A percentile compares a stretch with the other conserved stretches of the same genome.
phyloP scores from a whole-genome alignment of 139 green algal species.

The Tetradesmus lagerheimii region DNA sequence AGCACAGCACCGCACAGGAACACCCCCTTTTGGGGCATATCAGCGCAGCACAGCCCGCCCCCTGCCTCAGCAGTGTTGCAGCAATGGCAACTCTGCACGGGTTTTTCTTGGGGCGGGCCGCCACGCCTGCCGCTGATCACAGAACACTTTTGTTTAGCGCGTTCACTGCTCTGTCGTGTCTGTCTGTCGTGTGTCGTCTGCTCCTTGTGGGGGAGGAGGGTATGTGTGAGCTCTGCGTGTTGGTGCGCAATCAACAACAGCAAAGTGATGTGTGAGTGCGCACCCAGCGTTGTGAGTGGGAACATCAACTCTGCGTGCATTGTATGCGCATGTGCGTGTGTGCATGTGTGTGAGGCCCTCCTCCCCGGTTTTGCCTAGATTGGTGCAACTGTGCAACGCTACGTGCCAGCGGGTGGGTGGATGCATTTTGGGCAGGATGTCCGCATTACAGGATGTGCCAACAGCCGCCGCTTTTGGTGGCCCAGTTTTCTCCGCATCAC shows the following conservation, averaged over 20 bases:
- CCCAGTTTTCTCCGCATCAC: background rate
- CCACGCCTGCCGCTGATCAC: background rate
- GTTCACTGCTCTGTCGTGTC: background rate
- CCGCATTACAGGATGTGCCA: slow-evolving; percentile 2
- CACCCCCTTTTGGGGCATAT: background rate
- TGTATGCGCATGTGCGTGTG: background rate
- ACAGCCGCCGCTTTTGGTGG: background rate
- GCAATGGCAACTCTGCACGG: slow-evolving; percentile 11
- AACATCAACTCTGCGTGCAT: background rate
- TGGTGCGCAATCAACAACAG: background rate
- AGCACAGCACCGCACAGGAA: background rate
- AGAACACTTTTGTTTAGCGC: background rate
- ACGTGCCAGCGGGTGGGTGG: background rate
- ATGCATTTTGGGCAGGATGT: background rate
- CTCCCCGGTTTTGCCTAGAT: background rate
- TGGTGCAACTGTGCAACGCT: background rate
- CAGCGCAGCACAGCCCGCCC: background rate
- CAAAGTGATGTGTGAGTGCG: background rate
- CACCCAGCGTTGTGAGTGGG: background rate
- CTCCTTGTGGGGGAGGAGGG: background rate
- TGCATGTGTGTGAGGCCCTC: background rate
- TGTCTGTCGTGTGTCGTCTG: background rate
- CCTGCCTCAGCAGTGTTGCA: slow-evolving; percentile 8
- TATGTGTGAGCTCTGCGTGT: background rate
- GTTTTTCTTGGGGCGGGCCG: slow-evolving; percentile 10